Conservation (phyloP, 768 basidiomycete species). For the Boletus rufocinnamomeus region DNA sequence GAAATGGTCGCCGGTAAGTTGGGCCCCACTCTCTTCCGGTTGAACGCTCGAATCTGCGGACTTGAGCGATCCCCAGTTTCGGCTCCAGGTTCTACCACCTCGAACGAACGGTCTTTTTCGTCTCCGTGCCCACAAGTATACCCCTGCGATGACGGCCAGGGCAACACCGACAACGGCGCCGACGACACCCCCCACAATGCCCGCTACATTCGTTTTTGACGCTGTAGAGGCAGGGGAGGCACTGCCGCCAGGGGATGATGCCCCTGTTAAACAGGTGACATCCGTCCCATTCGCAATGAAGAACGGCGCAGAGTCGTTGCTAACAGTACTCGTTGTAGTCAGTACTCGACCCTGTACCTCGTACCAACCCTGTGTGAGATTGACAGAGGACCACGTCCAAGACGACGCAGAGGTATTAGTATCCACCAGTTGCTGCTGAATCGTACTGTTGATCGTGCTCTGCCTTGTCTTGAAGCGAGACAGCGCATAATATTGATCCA, state of each 20-base stretch:
- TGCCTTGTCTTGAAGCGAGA: conserved; percentile 7
- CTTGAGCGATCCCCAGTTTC: conserved; percentile 32
- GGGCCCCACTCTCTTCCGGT: conserved; percentile 1
- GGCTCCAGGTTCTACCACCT: conserved; percentile 32
- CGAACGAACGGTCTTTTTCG: conserved; percentile 18
- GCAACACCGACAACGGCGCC: conserved; percentile 44
- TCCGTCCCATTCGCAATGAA: conserved; percentile 40
- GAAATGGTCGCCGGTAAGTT: conserved; percentile 9
- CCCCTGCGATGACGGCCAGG: conserved; percentile 34
- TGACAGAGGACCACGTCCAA: conserved; percentile 50
- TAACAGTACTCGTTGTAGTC: conserved; percentile 1
- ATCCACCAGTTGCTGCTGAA: conserved; percentile 30
- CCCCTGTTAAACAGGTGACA: conserved; percentile 34
- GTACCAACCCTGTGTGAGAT: conserved; percentile 54
- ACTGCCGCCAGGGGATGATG: conserved; percentile 10
- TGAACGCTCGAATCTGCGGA: conserved; percentile 23
- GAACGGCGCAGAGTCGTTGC: conserved; percentile 34
- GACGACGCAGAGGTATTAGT: conserved; percentile 24
- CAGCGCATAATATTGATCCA: conserved; percentile 29
- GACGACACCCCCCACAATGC: conserved; percentile 54
- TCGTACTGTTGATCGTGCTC: neutral
- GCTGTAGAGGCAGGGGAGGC: conserved; percentile 22
- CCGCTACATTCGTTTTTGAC: conserved; percentile 39
- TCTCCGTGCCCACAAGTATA: conserved; percentile 33
- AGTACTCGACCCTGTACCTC: conserved; percentile 27